Conservation (phyloP, 495 filamentous ascomycete genomes). For the Podospora tetraspora region DNA sequence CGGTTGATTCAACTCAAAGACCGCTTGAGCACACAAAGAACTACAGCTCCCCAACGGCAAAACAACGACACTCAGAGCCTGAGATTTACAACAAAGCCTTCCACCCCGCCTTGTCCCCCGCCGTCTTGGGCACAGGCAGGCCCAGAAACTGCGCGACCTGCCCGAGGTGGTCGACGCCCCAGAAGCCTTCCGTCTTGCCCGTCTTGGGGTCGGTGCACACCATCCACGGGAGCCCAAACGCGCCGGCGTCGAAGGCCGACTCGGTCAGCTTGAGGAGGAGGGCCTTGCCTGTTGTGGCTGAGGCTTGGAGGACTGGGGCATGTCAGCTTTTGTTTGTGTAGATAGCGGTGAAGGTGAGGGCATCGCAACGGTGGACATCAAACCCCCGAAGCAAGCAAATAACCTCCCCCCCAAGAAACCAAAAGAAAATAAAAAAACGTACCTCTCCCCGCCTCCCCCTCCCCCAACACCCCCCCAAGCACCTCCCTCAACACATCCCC, state of each 20-base stretch:
- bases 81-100: conserved; percentile 26
- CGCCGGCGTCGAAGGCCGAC: conserved; percentile 52
- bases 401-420: not conserved
- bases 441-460: conserved; percentile 40
- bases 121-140: conserved; percentile 38
- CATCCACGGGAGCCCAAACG: conserved; percentile 71
- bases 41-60: not conserved
- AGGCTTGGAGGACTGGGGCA: conserved; percentile 25
- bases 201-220: conserved; percentile 52
- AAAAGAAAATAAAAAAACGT: conserved; percentile 6
- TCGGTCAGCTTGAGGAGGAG: conserved; percentile 52
- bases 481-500: conserved; percentile 45
- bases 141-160: conserved; percentile 59
- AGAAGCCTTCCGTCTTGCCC: conserved; percentile 60
- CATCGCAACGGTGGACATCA: no score
- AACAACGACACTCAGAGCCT: not conserved
- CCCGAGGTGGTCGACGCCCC: conserved; percentile 65
- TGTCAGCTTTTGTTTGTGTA: not conserved
- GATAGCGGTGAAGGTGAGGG: not conserved
- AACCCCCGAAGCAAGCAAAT: no score
- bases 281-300: conserved; percentile 47
- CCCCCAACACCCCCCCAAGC: conserved; percentile 47
- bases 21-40: not conserved
- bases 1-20: not conserved
- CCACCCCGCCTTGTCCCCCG: conserved; percentile 32